Evolutionary conservation across 148 eudicot genomes (phyloP), one percentile per base, ranked within the genome.

Genomic region (Polygonum aviculare): DNA sequence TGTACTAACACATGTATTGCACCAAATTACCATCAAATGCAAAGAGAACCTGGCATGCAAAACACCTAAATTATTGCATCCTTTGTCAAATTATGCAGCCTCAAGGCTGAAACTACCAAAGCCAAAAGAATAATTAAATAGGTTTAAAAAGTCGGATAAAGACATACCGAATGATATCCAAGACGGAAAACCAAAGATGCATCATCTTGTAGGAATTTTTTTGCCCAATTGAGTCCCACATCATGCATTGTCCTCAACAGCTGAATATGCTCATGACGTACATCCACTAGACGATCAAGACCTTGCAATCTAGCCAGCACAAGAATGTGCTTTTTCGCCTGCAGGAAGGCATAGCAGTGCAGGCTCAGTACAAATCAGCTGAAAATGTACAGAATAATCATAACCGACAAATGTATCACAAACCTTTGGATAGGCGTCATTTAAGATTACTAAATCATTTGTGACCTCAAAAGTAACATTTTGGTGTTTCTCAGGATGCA

Each of bases 391-490:
- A 51, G 41, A 21, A 26, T 71, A 59, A 38, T 59, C 15, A 8
- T 39, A 74, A 7, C 21, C 5, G 50, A 40, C 26, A 74, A 47
- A 80, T 74, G 45, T 35, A 21, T 78, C 39, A 19, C 21, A 57
- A 79, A 94, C 98, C 90, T 94, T 94, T 57, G 98, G 96, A 84
- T 86, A 94, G 36, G 81, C 45, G 86, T 94, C 98, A 80, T 86
- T 90, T 21, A 94, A 70, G 15, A 94, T 91, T 75, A 94, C 85
- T 78, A 89, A 84, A 71, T 90, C 91, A 59, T 83, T 80, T 12
- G 76, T 79, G 22, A 83, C 72, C 78, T 94, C 93, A 18, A 89
- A 75, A 72, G 90, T 81, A 79, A 78, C 88, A 70, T 86, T 77
- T 74, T 81, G 78, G 77, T 89, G 87, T 72, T 80, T 88, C 84